Base-by-base conservation (phyloP, 106 monocot species). In the Amphibolis antarctica region DNA sequence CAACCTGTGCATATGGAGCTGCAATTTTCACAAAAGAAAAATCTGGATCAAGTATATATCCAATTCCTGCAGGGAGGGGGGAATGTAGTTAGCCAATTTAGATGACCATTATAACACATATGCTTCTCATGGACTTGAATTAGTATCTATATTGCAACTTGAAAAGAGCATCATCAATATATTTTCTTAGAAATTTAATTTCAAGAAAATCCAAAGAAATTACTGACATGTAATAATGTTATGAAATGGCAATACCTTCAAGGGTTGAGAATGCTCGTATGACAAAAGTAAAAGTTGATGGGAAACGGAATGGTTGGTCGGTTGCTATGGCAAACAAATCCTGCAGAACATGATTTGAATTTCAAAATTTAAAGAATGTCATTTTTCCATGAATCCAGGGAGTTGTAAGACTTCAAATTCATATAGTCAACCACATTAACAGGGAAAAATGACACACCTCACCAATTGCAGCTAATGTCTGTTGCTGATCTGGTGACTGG, bases 291-390 rank as follows among this genome's bases (percentile, higher is more conserved):
- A 91, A 85, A 42, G 86, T 81, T 42, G 87, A 74, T 59, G 96
- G 96, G 64, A 91, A 90, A 20, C 86, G 82, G 66, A 98, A 85
- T 58, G 96, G 84, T 46, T 98, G 86, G 65, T 98, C 96, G 53
- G 71, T 73, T 60, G 90, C 87, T 83, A 98, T 98, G 46, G 96
- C 80, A 85, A 98, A 98, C 63, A 98, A 80, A 77, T 98, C 90
- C 96, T 98, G 72, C 27, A 87, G 82, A 65, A 42, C 54, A 58
- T 52, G 3, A 1, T 28, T 42, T 29, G 22, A 26, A 73, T 61
- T 55, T 4, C 36, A 51, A 29, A 42, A 43, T 42, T 66, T 4
- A 43, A 11, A 26, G 10, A 43, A 68, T 48, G 31, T 5, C 10
- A 3, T 15, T 7, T 60, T 10, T 55, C 25, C 55, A 14, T 27